Evolutionary conservation across 2,329 filamentous ascomycete species (phyloP).

Genomic region (Monosporascus sp.): DNA sequence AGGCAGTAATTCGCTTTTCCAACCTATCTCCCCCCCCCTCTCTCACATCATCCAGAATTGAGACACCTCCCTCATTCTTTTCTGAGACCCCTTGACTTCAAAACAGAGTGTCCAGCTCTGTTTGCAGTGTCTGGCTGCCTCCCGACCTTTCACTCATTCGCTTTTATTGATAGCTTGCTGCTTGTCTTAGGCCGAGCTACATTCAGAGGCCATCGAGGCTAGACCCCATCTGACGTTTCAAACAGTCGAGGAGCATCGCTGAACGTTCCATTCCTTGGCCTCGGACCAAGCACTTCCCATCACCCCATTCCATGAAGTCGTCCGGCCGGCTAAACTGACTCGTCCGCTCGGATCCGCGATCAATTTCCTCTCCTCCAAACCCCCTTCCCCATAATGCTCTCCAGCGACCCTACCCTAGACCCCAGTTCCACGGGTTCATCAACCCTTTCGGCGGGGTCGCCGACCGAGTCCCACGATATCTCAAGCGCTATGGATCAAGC

Average conservation of each 20-base stretch:
- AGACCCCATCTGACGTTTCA: conserved; percentile 2
- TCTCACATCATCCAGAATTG: background rate
- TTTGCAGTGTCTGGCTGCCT: background rate
- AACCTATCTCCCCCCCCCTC: background rate
- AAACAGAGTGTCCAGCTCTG: background rate
- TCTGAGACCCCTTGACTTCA: no score
- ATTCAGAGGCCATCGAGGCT: conserved; percentile 5
- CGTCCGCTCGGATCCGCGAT: background rate
- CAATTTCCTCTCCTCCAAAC: background rate
- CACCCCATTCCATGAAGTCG: background rate
- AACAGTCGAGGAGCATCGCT: background rate
- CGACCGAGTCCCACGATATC: conserved; percentile 48
- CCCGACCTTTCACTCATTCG: background rate
- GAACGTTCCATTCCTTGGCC: background rate
- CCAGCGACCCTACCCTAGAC: conserved; percentile 4
- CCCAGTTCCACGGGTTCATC: conserved; percentile 46
- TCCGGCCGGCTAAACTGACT: background rate
- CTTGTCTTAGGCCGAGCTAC: background rate
- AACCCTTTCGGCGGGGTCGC: conserved; percentile 42
- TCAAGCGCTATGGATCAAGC: conserved; percentile 48
- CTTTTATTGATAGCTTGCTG: background rate
- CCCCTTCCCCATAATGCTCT: conserved; percentile 3
- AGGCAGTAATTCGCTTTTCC: background rate
- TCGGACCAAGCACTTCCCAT: background rate
- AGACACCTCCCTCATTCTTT: background rate